A percentile compares a stretch with the other conserved stretches of the same genome.
Conservation (phyloP, 129 eudicot species). For the Daucus carota region DNA sequence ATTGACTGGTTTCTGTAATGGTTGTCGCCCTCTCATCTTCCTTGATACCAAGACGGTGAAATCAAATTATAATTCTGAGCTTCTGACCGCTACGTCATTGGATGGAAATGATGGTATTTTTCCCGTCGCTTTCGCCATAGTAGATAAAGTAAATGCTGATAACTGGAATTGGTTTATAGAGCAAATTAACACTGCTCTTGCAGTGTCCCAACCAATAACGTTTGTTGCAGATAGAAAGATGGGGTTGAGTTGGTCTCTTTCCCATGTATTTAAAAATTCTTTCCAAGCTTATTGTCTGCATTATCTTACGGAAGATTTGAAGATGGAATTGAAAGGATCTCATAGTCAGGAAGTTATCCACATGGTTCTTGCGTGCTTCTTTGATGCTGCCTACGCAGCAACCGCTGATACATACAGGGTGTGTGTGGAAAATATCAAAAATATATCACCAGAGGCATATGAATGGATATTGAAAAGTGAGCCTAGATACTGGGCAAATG, state of each 20-base stretch:
- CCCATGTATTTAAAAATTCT: conserved; percentile 9
- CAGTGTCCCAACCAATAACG: conserved; percentile 11
- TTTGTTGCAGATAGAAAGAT: conserved; percentile 12
- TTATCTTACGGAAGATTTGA: conserved; percentile 15
- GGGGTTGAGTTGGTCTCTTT: conserved; percentile 11
- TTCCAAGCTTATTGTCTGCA: conserved; percentile 12
- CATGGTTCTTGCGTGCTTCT: neutral
- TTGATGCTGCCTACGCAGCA: conserved; percentile 15
- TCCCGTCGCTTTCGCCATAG: conserved; percentile 20
- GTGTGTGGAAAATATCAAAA: conserved; percentile 7
- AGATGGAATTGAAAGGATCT: conserved; percentile 10
- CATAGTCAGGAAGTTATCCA: neutral
- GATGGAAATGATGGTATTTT: conserved; percentile 23
- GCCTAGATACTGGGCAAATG: conserved; percentile 15
- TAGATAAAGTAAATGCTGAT: conserved; percentile 14
- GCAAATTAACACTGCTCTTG: conserved; percentile 6
- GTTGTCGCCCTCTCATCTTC: conserved; percentile 20
- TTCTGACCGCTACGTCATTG: conserved; percentile 13
- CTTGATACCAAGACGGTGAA: conserved; percentile 10
- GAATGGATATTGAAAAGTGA: conserved; percentile 16
- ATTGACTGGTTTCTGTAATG: conserved; percentile 16
- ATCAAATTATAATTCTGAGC: conserved; percentile 13
- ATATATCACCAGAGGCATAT: conserved; percentile 17
- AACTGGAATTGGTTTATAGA: conserved; percentile 20
- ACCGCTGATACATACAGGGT: conserved; percentile 2